A percentile compares a stretch with the other conserved stretches of the same genome.
These are phyloP conservation scores for Hirsutella thompsonii DNA, from an alignment of 2,329 filamentous ascomycete genomes.

Conservation along the genomic window DNA sequence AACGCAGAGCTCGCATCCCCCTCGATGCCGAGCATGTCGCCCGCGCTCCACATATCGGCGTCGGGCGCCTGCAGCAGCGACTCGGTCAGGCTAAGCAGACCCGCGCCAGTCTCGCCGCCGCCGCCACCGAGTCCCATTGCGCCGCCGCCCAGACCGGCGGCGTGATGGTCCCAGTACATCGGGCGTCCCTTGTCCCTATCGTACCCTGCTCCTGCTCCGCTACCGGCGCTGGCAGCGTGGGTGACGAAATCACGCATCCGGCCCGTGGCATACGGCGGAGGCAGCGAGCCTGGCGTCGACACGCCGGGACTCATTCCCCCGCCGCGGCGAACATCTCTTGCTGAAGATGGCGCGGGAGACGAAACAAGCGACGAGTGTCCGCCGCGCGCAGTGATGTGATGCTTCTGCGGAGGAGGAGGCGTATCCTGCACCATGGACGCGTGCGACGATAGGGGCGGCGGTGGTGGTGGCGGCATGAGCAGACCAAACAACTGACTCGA, in stretches of 20 bases:
- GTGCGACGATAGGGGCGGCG: not conserved
- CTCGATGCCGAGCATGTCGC: constrained; percentile 19
- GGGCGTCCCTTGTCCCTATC: not conserved
- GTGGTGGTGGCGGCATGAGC: constrained; percentile 16
- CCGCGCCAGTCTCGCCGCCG: constrained; percentile 22
- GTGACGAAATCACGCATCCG: not conserved
- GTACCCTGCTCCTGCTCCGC: not conserved
- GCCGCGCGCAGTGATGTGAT: not conserved
- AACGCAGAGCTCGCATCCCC: constrained; percentile 30
- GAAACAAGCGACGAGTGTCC: not conserved
- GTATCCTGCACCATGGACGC: no score
- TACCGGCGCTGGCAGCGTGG: not conserved
- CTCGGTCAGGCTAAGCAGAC: constrained; percentile 24
- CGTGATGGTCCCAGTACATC: constrained; percentile 7
- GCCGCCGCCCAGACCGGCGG: constrained; percentile 14
- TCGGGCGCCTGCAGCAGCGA: constrained; percentile 28
- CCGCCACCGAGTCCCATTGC: no score
- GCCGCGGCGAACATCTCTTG: no score
- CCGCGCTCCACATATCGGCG: constrained; percentile 23
- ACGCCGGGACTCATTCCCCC: no score
- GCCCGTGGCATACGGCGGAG: no score
- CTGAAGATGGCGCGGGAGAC: no score
- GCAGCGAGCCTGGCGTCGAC: no score
- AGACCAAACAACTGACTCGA: constrained; percentile 39
- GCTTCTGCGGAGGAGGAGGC: not conserved